Percentiles rank a stretch among this genome's conserved stretches.
These are phyloP conservation scores for Aquilaria agallochum DNA, from an alignment of 441 rosid species.

Conservation along the genomic window DNA sequence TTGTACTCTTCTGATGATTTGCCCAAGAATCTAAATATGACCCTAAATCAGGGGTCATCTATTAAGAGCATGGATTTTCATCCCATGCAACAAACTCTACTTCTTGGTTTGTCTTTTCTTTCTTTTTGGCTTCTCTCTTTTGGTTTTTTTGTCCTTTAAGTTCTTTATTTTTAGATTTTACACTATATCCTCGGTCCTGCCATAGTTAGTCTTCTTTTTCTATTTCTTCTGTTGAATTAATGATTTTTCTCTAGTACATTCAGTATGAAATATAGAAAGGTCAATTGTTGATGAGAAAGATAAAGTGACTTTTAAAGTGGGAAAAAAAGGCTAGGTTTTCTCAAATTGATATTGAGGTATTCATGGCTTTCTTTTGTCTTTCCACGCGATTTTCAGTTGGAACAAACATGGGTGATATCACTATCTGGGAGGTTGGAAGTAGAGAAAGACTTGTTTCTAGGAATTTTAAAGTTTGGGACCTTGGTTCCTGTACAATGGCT, in stretches of 20 bases:
- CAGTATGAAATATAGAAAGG: no score
- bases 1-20: constrained; percentile 64
- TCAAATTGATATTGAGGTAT: constrained; percentile 4
- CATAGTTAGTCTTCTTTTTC: no score
- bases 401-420: constrained; percentile 64
- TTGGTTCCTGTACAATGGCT: constrained; percentile 41
- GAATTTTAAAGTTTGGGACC: constrained; percentile 78
- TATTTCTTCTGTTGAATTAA: no score
- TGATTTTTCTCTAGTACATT: no score
- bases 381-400: constrained; percentile 45
- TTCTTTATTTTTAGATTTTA: no score
- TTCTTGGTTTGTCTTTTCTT: constrained; percentile 49
- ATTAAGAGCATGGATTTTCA: constrained; percentile 89
- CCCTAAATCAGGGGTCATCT: constrained; percentile 62
- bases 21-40: constrained; percentile 51
- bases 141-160: background rate
- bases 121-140: constrained; percentile 9
- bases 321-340: background rate
- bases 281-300: no score
- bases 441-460: constrained; percentile 54
- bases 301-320: no score
- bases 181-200: no score
- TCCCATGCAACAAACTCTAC: constrained; percentile 71
- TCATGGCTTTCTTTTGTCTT: constrained; percentile 9
- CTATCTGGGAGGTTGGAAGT: constrained; percentile 81